A percentile compares a stretch with the other conserved stretches of the same genome.
These are phyloP conservation scores for Exophiala viscosa DNA, from an alignment of 2,329 filamentous ascomycete genomes.

Conservation along the genomic window DNA sequence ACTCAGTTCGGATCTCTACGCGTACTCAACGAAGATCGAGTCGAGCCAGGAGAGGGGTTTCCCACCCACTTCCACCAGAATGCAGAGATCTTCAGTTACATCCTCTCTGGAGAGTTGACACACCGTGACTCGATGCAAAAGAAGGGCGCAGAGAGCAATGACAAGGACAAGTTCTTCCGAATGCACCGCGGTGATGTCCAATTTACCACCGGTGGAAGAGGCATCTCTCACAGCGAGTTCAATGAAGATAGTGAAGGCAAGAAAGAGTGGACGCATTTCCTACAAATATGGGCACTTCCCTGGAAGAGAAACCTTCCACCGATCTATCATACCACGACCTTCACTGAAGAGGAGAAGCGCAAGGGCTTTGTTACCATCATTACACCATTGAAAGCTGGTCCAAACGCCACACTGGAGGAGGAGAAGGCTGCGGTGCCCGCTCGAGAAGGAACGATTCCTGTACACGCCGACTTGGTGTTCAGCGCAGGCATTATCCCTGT, in stretches of 20 bases:
- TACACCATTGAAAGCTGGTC: slow-evolving; percentile 67
- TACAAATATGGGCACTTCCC: slow-evolving; percentile 84
- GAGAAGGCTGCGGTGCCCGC: slow-evolving; percentile 62
- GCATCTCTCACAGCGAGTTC: slow-evolving; percentile 75
- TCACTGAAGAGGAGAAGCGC: slow-evolving; percentile 68
- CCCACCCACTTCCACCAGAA: slow-evolving; percentile 81
- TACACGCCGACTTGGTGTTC: slow-evolving; percentile 83
- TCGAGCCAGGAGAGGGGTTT: slow-evolving; percentile 70
- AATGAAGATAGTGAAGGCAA: slow-evolving; percentile 79
- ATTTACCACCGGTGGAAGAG: slow-evolving; percentile 81
- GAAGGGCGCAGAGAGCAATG: slow-evolving; percentile 60
- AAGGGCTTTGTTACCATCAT: slow-evolving; percentile 70
- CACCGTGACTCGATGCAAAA: slow-evolving; percentile 82
- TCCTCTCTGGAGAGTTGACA: slow-evolving; percentile 79
- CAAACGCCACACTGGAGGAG: slow-evolving; percentile 57
- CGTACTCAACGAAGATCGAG: slow-evolving; percentile 85
- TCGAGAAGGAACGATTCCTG: slow-evolving; percentile 67
- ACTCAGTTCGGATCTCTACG: slow-evolving; percentile 70
- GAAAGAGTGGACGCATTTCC: slow-evolving; percentile 70
- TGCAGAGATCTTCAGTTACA: slow-evolving; percentile 86
- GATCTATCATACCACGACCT: slow-evolving; percentile 71
- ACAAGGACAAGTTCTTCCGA: slow-evolving; percentile 61
- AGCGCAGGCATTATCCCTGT: slow-evolving; percentile 69
- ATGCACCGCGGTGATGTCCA: slow-evolving; percentile 80
- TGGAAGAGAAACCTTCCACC: slow-evolving; percentile 70